Conservation (phyloP, 306 rosid genomes). For the Fagus crenata region DNA sequence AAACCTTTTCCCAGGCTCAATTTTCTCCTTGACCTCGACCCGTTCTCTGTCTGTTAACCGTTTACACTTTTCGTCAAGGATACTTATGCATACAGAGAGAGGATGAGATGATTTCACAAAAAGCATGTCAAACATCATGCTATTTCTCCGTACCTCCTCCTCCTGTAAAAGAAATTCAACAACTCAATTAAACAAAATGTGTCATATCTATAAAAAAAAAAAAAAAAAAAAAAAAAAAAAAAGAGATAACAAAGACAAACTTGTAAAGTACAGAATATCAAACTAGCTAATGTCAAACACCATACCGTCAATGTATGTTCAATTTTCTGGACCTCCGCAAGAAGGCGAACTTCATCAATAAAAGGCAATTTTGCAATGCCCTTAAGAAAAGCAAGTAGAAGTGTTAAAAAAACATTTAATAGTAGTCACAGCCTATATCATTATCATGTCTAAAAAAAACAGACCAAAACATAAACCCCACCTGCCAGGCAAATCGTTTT, state of each 20-base stretch:
- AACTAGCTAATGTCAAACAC: conserved; percentile 12
- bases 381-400: conserved; percentile 41
- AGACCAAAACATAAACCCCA: conserved; percentile 33
- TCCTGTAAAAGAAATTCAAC: conserved; percentile 36
- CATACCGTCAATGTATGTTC: conserved; percentile 75
- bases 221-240: neutral
- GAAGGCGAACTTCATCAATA: conserved; percentile 92
- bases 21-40: conserved; percentile 65
- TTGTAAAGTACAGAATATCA: conserved; percentile 3
- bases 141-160: conserved; percentile 74
- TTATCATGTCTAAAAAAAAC: conserved; percentile 14
- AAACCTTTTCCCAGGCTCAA: conserved; percentile 77
- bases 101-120: conserved; percentile 92
- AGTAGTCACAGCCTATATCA: neutral
- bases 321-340: conserved; percentile 69
- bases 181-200: conserved; percentile 17
- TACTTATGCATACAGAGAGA: conserved; percentile 90
- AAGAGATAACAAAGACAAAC: neutral
- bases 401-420: conserved; percentile 17
- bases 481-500: conserved; percentile 97
- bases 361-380: conserved; percentile 97
- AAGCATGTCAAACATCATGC: conserved; percentile 80
- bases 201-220: conserved; percentile 8
- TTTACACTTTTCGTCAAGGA: conserved; percentile 80
- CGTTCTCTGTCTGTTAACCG: conserved; percentile 68